Conservation (phyloP, 768 basidiomycete species). For the Auriscalpium orientale region DNA sequence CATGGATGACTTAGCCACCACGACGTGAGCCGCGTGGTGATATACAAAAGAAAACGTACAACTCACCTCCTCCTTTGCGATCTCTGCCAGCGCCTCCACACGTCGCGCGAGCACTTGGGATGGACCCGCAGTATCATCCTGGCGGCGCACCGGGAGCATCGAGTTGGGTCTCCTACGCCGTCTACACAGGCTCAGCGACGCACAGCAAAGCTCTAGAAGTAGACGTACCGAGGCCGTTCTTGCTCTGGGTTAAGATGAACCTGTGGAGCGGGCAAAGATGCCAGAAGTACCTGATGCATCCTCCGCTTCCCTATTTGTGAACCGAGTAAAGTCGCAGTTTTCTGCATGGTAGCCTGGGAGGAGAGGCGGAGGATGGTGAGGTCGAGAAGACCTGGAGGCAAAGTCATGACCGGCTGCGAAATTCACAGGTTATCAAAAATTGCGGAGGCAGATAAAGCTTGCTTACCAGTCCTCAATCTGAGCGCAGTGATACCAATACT, state of each 20-base stretch:
- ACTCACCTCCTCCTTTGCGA: background rate
- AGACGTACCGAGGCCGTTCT: background rate
- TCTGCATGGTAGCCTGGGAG: too few species aligned
- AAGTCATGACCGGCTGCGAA: background rate
- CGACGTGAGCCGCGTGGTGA: background rate
- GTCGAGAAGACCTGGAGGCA: background rate
- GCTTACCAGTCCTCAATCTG: too few species aligned
- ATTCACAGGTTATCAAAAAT: background rate
- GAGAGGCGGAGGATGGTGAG: too few species aligned
- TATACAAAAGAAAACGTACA: background rate
- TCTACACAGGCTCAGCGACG: background rate
- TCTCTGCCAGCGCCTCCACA: slow-evolving; percentile 10
- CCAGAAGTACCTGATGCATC: background rate
- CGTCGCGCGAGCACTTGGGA: slow-evolving; percentile 5
- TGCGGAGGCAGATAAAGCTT: too few species aligned
- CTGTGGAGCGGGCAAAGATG: background rate
- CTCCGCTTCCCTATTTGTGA: background rate
- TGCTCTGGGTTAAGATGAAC: background rate
- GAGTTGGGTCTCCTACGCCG: background rate
- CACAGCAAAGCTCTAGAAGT: background rate
- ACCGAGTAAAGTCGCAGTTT: background rate
- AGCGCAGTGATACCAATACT: too few species aligned
- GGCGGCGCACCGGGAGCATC: background rate
- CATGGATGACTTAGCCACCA: background rate
- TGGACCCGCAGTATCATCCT: background rate